Percentiles rank a stretch among this genome's conserved stretches.
phyloP scores from a whole-genome alignment of 805 yeast genomes.

The Candida insectorum region DNA sequence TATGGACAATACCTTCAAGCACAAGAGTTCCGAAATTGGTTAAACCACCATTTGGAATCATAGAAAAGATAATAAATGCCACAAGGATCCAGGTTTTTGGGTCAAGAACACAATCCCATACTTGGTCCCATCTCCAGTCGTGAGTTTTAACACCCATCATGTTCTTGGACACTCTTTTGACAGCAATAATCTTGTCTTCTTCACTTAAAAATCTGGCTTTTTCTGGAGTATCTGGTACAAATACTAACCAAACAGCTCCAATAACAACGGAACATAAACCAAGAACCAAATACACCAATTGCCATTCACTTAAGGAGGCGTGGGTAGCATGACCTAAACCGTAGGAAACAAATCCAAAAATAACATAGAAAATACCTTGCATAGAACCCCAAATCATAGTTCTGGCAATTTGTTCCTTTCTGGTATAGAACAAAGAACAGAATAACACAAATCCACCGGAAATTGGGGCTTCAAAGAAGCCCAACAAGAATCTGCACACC shows the following conservation, averaged over 20 bases:
- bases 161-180: constrained; percentile 18
- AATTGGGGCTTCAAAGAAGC: constrained; percentile 34
- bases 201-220: constrained; percentile 27
- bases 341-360: constrained; percentile 19
- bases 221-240: constrained; percentile 20
- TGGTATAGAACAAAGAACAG: constrained; percentile 29
- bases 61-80: constrained; percentile 18
- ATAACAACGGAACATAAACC: constrained; percentile 16
- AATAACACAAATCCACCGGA: constrained; percentile 31
- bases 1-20: constrained; percentile 6
- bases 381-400: constrained; percentile 22
- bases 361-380: constrained; percentile 22
- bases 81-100: constrained; percentile 31
- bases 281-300: constrained; percentile 15
- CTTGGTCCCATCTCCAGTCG: constrained; percentile 32
- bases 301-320: constrained; percentile 23
- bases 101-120: constrained; percentile 31
- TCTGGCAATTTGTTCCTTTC: constrained; percentile 27
- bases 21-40: constrained; percentile 28
- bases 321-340: constrained; percentile 27
- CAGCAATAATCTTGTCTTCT: constrained; percentile 23
- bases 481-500: constrained; percentile 33
- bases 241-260: constrained; percentile 12
- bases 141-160: constrained; percentile 29
- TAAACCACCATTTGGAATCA: constrained; percentile 35